Percentiles rank a stretch among this genome's conserved stretches.
These are phyloP conservation scores for Tinospora cordifolia DNA, from an alignment of 164 flowering plant genomes.

Conservation along the genomic window DNA sequence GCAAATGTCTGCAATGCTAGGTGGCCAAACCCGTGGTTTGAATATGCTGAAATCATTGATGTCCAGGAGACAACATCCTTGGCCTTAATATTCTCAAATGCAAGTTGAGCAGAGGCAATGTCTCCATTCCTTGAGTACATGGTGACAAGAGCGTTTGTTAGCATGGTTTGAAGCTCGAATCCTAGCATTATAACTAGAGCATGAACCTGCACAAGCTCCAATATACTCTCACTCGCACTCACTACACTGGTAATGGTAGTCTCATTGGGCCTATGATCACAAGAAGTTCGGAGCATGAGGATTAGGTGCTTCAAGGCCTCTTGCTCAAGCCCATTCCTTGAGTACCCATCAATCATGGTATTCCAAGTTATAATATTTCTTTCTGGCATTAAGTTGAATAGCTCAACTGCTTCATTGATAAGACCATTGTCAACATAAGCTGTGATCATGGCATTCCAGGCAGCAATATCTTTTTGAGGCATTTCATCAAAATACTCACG, in stretches of 20 bases:
- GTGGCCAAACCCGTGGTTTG: constrained; percentile 44
- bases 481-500: constrained; percentile 42
- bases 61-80: constrained; percentile 62
- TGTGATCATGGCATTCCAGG: constrained; percentile 67
- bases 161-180: constrained; percentile 30
- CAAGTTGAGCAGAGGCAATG: constrained; percentile 27
- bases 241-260: constrained; percentile 36
- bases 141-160: constrained; percentile 42
- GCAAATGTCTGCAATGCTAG: constrained; percentile 37
- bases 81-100: constrained; percentile 32
- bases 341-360: constrained; percentile 44
- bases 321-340: constrained; percentile 23
- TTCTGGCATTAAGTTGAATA: constrained; percentile 37
- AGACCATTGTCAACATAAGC: constrained; percentile 36
- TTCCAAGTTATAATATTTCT: constrained; percentile 45
- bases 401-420: constrained; percentile 38
- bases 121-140: constrained; percentile 53
- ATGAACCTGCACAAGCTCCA: constrained; percentile 41
- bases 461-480: constrained; percentile 46
- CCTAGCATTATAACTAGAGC: constrained; percentile 39
- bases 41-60: constrained; percentile 43
- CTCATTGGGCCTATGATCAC: constrained; percentile 31
- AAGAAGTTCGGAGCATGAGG: constrained; percentile 31
- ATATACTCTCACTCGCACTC: constrained; percentile 30
- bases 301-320: constrained; percentile 39